Evolutionary conservation across 352 stramenopile species (phyloP).

Genomic region (Thraustochytrium striatum): DNA sequence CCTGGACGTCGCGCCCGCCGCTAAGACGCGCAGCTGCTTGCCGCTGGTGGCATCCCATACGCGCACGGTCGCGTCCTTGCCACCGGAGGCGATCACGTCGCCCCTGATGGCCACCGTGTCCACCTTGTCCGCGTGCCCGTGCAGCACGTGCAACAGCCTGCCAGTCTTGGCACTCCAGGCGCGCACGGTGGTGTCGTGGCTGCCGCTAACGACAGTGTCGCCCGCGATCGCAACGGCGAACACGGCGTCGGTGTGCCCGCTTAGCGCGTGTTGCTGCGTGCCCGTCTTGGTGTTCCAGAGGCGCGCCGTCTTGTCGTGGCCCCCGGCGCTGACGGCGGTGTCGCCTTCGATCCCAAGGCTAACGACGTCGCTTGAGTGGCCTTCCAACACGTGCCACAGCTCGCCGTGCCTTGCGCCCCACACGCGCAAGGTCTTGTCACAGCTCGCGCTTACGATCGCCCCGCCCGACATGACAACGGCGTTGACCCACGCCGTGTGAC

Average conservation of each 20-base stretch:
- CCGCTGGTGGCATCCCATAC: slow-evolving; percentile 83
- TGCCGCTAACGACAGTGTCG: slow-evolving; percentile 52
- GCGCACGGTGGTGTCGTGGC: slow-evolving; percentile 5
- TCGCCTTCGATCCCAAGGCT: neutral
- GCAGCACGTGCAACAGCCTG: neutral
- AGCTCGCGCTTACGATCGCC: slow-evolving; percentile 56
- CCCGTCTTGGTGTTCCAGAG: slow-evolving; percentile 87
- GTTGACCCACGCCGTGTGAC: slow-evolving; percentile 69
- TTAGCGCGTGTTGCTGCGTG: slow-evolving; percentile 54
- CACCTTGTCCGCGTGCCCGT: neutral
- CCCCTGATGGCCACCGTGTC: slow-evolving; percentile 35
- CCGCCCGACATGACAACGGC: slow-evolving; percentile 83
- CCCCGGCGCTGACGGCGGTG: slow-evolving; percentile 70
- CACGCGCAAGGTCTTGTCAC: slow-evolving; percentile 23
- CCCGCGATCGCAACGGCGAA: slow-evolving; percentile 75
- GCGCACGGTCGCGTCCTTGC: slow-evolving; percentile 89
- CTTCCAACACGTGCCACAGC: neutral
- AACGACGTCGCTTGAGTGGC: neutral
- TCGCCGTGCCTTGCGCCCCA: neutral
- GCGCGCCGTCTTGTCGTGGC: slow-evolving; percentile 87
- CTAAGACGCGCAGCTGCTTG: neutral
- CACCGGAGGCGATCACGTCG: slow-evolving; percentile 78
- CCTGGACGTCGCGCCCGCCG: no score
- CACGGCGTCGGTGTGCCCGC: slow-evolving; percentile 86
- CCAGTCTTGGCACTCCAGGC: neutral